phyloP scores from a whole-genome alignment of 2,329 filamentous ascomycete species.

The Biscogniauxia marginata region DNA sequence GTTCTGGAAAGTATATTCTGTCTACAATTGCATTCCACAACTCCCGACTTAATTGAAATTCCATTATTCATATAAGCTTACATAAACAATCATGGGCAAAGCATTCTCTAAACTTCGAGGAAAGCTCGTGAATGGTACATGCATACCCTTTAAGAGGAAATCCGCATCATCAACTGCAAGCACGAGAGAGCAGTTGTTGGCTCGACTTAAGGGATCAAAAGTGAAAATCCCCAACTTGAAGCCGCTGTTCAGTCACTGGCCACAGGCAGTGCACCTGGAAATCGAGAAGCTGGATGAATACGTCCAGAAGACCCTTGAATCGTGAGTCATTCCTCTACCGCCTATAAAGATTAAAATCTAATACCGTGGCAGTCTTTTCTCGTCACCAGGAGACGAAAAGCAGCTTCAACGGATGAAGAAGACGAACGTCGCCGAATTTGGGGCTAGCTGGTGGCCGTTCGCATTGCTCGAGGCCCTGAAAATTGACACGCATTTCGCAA shows the following conservation, averaged over 20 bases:
- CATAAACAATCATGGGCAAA: background rate
- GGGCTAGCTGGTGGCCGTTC: constrained; percentile 17
- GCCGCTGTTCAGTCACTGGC: background rate
- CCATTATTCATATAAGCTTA: too few relatives aligned
- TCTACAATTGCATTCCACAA: too few relatives aligned
- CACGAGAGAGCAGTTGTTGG: background rate
- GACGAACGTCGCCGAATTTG: constrained; percentile 4
- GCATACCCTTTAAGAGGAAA: background rate
- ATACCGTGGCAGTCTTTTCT: background rate
- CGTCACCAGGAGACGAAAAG: background rate
- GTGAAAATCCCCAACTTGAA: background rate
- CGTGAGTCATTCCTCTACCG: background rate
- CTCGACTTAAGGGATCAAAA: background rate
- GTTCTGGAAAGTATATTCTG: too few relatives aligned
- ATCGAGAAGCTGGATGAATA: constrained; percentile 7
- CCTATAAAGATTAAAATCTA: background rate
- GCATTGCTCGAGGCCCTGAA: constrained; percentile 10
- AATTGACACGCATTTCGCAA: constrained; percentile 1
- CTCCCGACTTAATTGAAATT: too few relatives aligned
- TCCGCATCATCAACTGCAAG: background rate
- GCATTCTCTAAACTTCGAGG: background rate
- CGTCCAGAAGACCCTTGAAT: constrained; percentile 5
- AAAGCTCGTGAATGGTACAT: background rate
- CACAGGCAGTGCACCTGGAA: constrained; percentile 5
- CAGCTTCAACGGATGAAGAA: constrained; percentile 6